Evolutionary conservation across 2,329 filamentous ascomycete species (phyloP), one percentile per base, ranked within the genome.

Genomic region (Ophiocordyceps camponoti-leonardi): DNA sequence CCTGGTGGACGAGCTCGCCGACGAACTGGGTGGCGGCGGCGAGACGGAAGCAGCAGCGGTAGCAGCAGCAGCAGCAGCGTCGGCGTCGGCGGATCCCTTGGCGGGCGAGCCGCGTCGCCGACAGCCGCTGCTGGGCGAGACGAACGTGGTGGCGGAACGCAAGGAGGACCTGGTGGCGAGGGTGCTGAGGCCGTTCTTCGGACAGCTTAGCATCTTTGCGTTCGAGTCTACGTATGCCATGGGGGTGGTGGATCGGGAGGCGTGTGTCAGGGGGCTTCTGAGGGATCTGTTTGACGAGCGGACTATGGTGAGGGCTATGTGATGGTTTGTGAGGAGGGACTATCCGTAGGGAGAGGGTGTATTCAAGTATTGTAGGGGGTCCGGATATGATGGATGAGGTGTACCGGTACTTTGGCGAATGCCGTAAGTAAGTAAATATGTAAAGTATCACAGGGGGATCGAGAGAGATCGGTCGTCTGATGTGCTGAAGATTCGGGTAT

Each of bases 181-280:
- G 58, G 75, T 95, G 13, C 64, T 96, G 50, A 72, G 84, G 52
- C 90, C 90, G 0, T 96, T 95, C 64, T 86, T 96, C 58, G 83
- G 82, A 14, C 84, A 93, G 58, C 66, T 98, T 51, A 95, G 88
- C 59, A 95, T 98, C 56, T 85, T 81, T 59, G 82, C 85, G 0
- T 98, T 95, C 63, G 92, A 98, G 67, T 83, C 81, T 49, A 90
- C 83, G 46, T 98, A 98, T 61, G 79, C 82, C 16, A 88, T 95
- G 79, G 80, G 78, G 33, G 61, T 62, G 40, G 64, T 83, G 23
- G 86, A 93, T 60, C 59, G 71, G 53, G 73, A 79, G 44, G 69
- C 68, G 11, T 87, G 84, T 55, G 67, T 73, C 45, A 66, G 72
- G 51, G 72, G 72, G 43, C 56, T 93, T 49, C 59, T 93, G 57